Evolutionary conservation across 257 asterid species (phyloP), one percentile per base, ranked within the genome.

Genomic region (Misopates orontium): DNA sequence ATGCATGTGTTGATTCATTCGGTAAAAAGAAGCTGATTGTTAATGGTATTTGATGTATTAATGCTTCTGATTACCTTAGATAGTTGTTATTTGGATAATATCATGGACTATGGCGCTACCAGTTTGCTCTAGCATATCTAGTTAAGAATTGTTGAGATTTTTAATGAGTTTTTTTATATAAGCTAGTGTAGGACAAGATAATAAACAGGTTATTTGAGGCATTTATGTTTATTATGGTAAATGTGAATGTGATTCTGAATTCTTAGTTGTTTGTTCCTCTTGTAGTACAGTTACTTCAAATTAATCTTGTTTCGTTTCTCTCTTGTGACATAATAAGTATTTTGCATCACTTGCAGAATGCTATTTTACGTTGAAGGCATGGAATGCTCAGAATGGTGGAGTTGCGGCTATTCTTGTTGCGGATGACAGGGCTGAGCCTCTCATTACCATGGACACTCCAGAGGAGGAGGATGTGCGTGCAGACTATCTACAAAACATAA

Each of bases 301-400:
- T 1, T 9, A 19, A 11, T 17, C 14, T 8, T 11, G 17, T 24
- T n/a, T 24, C 24, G 11, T 31, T 25, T 2, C 56, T 11, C 4
- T 10, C 25, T 20, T 51, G 10, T 5, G 3, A 51, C 24, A 50
- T n/a, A 19, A 56, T 36, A 52, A 10, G 40, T 23, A 17, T 22
- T n/a, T n/a, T 58, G 39, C 19, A 60, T 62, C 14, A 42, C 17
- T 70, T 61, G 62, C 86, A 91, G 98, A 91, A 9, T 89, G 98
- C 73, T 89, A 73, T 65, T 86, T 86, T 72, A 86, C 88, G n/a
- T 59, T 84, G 73, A 86, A 86, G 82, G 91, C 95, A 39, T 86
- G 95, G 95, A 78, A 86, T 73, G 88, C 85, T 61, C 95, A 86
- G 71, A 86, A 75, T 52, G 87, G 76, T 50, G 91, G 95, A 70